Conservation (phyloP, 192 early-diverging fungal species). For the Lobosporangium transversale region DNA sequence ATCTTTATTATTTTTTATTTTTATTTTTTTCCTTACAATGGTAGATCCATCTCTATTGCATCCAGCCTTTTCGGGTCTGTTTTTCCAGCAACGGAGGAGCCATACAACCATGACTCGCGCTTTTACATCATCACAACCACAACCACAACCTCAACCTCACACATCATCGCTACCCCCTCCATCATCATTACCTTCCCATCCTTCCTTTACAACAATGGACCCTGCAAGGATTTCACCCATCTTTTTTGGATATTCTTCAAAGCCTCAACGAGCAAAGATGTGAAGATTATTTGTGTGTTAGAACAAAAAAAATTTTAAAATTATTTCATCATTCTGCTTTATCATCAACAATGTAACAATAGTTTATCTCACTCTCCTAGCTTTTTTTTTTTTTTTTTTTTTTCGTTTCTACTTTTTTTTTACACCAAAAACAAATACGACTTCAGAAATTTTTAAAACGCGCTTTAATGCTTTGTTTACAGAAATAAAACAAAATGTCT, state of each 20-base stretch:
- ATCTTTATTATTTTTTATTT: background rate
- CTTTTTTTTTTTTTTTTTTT: too few species aligned
- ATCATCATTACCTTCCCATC: background rate
- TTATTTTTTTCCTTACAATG: background rate
- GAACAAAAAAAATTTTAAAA: too few species aligned
- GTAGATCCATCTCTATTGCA: conserved; percentile 34
- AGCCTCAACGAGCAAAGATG: conserved; percentile 32
- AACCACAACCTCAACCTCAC: background rate
- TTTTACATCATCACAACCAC: background rate
- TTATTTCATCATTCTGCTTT: too few species aligned
- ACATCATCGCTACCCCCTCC: background rate
- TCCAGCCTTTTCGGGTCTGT: conserved; percentile 44
- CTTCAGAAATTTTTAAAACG: too few species aligned
- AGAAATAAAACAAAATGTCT: too few species aligned
- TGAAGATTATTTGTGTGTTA: too few species aligned
- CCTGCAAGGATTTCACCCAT: conserved; percentile 38
- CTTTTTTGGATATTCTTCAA: conserved; percentile 30
- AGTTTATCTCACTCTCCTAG: too few species aligned
- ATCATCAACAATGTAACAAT: too few species aligned
- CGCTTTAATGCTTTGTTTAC: too few species aligned
- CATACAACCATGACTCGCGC: background rate
- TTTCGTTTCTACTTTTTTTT: too few species aligned
- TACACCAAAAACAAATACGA: too few species aligned
- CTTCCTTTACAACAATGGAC: too few species aligned
- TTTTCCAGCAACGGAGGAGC: conserved; percentile 32